These are phyloP conservation scores for Linaria vulgaris DNA, from an alignment of 257 asterid species.

Conservation along the genomic window DNA sequence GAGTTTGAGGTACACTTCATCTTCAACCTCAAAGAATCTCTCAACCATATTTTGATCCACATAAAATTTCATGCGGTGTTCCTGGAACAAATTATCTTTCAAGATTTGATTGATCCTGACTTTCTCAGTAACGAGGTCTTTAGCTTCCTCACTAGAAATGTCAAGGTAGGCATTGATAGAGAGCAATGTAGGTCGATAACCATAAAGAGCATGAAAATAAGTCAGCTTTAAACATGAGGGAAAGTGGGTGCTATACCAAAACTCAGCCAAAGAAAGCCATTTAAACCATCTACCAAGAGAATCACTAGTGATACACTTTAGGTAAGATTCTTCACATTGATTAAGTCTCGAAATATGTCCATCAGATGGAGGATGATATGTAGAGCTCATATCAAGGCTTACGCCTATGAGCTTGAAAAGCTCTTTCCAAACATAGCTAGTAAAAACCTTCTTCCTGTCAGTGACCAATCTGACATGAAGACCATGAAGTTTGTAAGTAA, in stretches of 20 bases:
- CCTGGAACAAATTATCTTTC: not conserved
- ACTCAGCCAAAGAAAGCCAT: not conserved
- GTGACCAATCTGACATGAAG: not conserved
- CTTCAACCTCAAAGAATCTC: not conserved
- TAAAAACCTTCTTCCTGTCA: not conserved
- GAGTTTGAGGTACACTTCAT: not conserved
- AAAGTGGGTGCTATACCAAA: not conserved
- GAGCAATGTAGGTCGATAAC: not conserved
- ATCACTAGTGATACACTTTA: not conserved
- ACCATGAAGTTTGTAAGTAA: not conserved
- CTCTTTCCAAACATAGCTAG: not conserved
- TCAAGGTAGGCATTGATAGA: too few relatives aligned
- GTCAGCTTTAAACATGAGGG: not conserved
- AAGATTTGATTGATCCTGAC: not conserved
- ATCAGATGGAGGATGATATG: constrained; percentile 8
- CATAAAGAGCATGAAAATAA: not conserved
- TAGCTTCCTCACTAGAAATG: too few relatives aligned
- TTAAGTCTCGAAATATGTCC: constrained; percentile 1
- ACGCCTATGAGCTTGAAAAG: not conserved
- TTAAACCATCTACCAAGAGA: not conserved
- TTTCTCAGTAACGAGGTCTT: not conserved
- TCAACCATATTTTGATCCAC: not conserved
- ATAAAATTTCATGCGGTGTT: not conserved
- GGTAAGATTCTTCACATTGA: not conserved
- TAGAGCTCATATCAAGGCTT: not conserved